These are phyloP conservation scores for Penicillium sp. DNA, from an alignment of 2,329 filamentous ascomycete genomes.

Conservation along the genomic window DNA sequence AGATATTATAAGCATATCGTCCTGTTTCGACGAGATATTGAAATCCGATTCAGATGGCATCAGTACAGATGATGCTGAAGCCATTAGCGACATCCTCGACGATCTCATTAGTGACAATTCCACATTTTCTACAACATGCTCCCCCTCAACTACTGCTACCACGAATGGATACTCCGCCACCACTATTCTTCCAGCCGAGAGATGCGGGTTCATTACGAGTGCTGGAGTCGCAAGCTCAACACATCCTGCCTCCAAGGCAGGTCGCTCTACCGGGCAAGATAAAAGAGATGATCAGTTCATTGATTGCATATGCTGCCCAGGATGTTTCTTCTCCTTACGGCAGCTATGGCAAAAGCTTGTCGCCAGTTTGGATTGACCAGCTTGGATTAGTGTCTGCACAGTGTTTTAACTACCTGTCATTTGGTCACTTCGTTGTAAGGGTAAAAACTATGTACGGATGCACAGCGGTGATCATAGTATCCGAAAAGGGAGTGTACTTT, in stretches of 20 bases:
- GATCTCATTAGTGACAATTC: background rate
- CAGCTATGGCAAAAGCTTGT: background rate
- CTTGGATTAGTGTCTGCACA: background rate
- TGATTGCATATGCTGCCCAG: background rate
- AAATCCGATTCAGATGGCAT: background rate
- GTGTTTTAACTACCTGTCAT: background rate
- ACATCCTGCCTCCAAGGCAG: background rate
- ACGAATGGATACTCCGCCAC: background rate
- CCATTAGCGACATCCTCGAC: background rate
- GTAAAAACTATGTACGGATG: background rate
- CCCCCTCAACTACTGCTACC: background rate
- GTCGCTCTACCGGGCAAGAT: background rate
- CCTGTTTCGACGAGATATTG: background rate
- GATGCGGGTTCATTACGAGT: background rate
- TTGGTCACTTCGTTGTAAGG: background rate
- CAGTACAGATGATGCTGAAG: background rate
- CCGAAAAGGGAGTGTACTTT: slow-evolving; percentile 3
- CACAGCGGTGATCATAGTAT: background rate
- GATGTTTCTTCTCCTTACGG: background rate
- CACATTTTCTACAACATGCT: background rate
- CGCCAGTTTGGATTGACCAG: background rate
- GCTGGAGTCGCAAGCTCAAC: background rate
- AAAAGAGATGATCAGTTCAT: background rate
- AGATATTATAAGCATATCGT: background rate
- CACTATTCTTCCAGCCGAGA: background rate